Evolutionary conservation across 306 rosid genomes (phyloP), one percentile per base, ranked within the genome.

Genomic region (Carpinus fangiana): DNA sequence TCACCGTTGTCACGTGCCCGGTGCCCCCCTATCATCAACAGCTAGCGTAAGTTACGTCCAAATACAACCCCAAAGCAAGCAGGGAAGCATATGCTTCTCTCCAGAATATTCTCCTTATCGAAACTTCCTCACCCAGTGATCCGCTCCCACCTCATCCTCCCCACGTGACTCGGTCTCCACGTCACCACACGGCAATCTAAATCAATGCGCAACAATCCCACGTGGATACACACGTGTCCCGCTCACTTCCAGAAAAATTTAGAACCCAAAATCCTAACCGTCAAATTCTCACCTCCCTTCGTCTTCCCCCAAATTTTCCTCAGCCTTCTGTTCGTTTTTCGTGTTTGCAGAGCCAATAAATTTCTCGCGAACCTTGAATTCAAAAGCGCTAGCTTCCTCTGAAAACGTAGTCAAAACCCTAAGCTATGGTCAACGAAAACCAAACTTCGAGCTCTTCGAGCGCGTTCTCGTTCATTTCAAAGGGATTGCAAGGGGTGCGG

Each of bases 401-500:
- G 21, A 36, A 21, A 31, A 12, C 55, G 26, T 54, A 26, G 48
- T 20, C 6, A 65, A 62, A 83, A 70, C 73, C 78, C 76, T 75
- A 41, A 5, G 85, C 81, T 75, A 95, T 95, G 99, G 85, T 82
- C 11, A 68, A 80, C 73, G 84, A 75, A 11, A 83, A 81, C 38
- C 90, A 83, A 55, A 87, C 90, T 48, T 72, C 90, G 54, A 43
- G 89, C 9, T 82, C 94, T 16, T 66, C 97, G 12, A 80, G 76
- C 82, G 97, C 98, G 45, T 90, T 93, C 70, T 91, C 99, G 51
- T 96, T 96, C 72, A 60, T 96, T 9, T 91, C 97, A 14, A 96
- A 93, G 76, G 99, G 99, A 0, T 93, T 96, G 99, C 79, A 92
- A 60, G 98, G 93, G 78, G 97, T 95, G 79, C 92, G 93, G 11